phyloP scores from a whole-genome alignment of 495 filamentous ascomycete species.

The Lindgomyces ingoldianus region DNA sequence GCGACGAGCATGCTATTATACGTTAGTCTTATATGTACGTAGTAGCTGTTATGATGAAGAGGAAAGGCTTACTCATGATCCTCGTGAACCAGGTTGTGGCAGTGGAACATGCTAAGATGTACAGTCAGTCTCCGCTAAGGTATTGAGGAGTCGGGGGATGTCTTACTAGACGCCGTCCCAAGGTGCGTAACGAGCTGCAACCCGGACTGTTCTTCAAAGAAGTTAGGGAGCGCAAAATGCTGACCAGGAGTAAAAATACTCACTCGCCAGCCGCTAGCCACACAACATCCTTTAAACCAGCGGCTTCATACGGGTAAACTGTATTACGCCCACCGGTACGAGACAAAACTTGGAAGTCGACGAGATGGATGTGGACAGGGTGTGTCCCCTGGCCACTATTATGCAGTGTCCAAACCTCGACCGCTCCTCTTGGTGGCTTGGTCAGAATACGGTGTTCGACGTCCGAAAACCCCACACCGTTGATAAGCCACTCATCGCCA shows the following conservation, averaged over 20 bases:
- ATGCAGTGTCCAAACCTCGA: constrained; percentile 54
- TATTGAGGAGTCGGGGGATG: neutral
- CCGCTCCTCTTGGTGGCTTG: constrained; percentile 49
- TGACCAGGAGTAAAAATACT: no score
- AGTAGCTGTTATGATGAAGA: neutral
- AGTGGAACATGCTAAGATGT: constrained; percentile 29
- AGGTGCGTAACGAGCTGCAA: constrained; percentile 55
- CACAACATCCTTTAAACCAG: constrained; percentile 56
- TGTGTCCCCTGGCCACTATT: constrained; percentile 25
- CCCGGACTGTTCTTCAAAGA: constrained; percentile 44
- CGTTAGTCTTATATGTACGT: no score
- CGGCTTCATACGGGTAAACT: constrained; percentile 53
- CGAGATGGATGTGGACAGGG: constrained; percentile 58
- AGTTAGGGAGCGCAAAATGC: no score
- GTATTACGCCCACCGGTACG: constrained; percentile 46
- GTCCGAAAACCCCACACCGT: constrained; percentile 53
- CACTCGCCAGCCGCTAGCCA: constrained; percentile 53
- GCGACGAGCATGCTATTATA: constrained; percentile 55
- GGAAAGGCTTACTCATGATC: constrained; percentile 50
- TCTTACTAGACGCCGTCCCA: constrained; percentile 56
- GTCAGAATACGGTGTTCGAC: constrained; percentile 55
- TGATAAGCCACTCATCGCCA: constrained; percentile 52
- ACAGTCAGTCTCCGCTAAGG: neutral
- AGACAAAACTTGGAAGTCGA: constrained; percentile 57
- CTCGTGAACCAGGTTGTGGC: constrained; percentile 61